Evolutionary conservation across 257 asterid species (phyloP), one percentile per base, ranked within the genome.

Genomic region (Lantana camara): DNA sequence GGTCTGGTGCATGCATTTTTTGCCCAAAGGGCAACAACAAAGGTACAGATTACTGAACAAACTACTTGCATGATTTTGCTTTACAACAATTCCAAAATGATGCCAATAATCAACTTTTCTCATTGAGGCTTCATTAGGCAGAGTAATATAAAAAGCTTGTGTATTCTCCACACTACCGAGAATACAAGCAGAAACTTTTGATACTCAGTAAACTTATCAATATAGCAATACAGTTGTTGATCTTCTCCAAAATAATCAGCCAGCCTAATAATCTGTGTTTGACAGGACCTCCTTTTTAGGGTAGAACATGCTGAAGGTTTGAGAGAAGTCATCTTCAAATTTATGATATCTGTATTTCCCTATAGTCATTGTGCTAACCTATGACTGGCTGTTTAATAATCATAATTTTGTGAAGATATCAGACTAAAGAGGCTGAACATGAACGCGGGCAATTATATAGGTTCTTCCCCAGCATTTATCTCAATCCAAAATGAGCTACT

Each of bases 1-100:
- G 98, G 93, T 76, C 95, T 94, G 41, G 90, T 90, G 71, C 97
- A 94, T 74, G 83, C 90, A 16, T 94, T 90, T 78, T 90, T 94
- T 60, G 74, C 97, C 60, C 98, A 86, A 76, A 83, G 98, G 75
- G 75, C 91, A 63, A 85, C 96, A 37, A 64, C 84, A 12, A 90
- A 94, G 99, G 99, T 94, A 82, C 41, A 60, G 12, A 46, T 42
- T 45, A 40, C 58, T 49, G 20, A 45, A n/a, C 50, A 52, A 63
- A 21, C 35, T 29, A 59, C 55, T 62, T 14, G 44, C 30, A 50
- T 17, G 41, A 35, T 61, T 72, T 29, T 67, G 14, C 60, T 42
- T 48, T 19, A 29, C 21, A 17, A 51, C 22, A 38, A 64, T 63
- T 20, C 23, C 62, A 41, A 40, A 16, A 47, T 60, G 60, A 20